Base-by-base conservation (phyloP, 2,329 filamentous ascomycete species). In the Talaromyces amestolkiae region DNA sequence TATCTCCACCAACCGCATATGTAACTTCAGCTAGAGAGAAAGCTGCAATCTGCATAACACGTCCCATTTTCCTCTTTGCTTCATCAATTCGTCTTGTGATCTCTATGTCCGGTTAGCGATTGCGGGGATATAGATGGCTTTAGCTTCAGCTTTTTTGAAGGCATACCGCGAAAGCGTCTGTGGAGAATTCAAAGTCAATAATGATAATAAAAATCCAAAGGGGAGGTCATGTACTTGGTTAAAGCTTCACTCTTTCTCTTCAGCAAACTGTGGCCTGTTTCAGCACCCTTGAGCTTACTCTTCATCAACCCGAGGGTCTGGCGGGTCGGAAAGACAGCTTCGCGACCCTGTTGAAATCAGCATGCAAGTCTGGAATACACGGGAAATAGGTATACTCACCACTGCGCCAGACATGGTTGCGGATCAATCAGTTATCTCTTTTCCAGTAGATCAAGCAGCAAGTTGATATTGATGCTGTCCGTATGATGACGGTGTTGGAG, bases 201-300 rank as follows among this genome's bases (percentile, higher is more conserved):
- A 47, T 24, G 15, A 56, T 27, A 27, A 31, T 6, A 49, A 35
- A n/a, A 60, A 60, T 4, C 31, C 13, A 27, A 19, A 41, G 2
- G 17, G 33, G 1, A 64, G 59, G 24, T 22, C 9, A 78, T 86
- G 64, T 85, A 96, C 92, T 99, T 99, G 70, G 95, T 99, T 69
- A 99, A 84, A 72, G 95, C 95, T 81, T 99, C 95, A 79, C 93
- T 97, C 85, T 99, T 99, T 75, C 95, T 86, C 85, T 99, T 99
- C 69, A 99, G 83, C 77, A 99, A 83, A 79, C 91, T 97, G 82
- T 99, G 94, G 58, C 95, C 95, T 54, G 88, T 92, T 79, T 94
- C 90, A 64, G 91, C 91, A 68, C 91, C 94, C 84, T 98, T 98
- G 76, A 99, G 88, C 85, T 99, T 99, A 70, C 90, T 88, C 82